Evolutionary conservation across 331 rosid genomes (phyloP).

Genomic region (Rosa hybrid): DNA sequence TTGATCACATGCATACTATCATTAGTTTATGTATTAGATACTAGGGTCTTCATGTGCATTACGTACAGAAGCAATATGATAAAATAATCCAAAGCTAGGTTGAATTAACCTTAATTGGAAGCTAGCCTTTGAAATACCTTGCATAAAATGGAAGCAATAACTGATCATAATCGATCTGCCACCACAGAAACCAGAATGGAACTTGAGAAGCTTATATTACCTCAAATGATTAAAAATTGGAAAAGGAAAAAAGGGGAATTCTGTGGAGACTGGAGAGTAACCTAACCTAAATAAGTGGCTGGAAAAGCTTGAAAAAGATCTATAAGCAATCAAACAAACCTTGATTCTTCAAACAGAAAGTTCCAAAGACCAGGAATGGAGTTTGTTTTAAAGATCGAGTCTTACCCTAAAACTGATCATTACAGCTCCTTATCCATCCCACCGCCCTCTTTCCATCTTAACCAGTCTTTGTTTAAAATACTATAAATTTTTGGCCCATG

Average conservation of each 20-base stretch:
- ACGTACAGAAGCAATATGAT: conserved; percentile 2
- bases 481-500: too few relatives aligned
- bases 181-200: neutral
- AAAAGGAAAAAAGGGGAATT: neutral
- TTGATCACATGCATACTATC: conserved; percentile 28
- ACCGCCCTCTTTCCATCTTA: too few relatives aligned
- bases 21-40: conserved; percentile 2
- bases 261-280: neutral
- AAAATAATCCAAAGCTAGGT: neutral
- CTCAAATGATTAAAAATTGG: neutral
- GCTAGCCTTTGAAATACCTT: neutral
- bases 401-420: too few relatives aligned
- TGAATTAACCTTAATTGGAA: neutral
- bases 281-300: conserved; percentile 11
- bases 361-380: conserved; percentile 22
- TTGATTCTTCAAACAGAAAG: conserved; percentile 60
- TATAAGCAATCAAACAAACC: conserved; percentile 24
- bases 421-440: too few relatives aligned
- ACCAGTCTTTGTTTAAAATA: too few relatives aligned
- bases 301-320: conserved; percentile 8
- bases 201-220: neutral
- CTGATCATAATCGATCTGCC: neutral
- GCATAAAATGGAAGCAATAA: conserved; percentile 1
- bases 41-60: conserved; percentile 33
- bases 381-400: too few relatives aligned